Evolutionary conservation across 306 rosid species (phyloP).

Genomic region (Begonia loranthoides): DNA sequence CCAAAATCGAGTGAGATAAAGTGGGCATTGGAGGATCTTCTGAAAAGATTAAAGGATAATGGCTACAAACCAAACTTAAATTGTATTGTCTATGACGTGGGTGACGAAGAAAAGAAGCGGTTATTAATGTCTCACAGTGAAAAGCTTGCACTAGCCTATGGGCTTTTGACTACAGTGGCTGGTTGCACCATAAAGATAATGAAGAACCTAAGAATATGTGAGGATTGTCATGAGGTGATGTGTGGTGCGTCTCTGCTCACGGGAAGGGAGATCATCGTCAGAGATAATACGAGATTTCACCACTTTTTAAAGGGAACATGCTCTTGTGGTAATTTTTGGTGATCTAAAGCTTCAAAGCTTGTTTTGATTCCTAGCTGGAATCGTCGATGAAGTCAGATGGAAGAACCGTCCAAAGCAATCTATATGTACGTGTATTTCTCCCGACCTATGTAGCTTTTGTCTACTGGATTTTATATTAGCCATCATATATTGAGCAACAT

Average conservation of each 20-base stretch:
- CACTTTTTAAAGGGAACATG: slow-evolving; percentile 58
- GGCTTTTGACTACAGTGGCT: slow-evolving; percentile 31
- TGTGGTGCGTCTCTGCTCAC: slow-evolving; percentile 44
- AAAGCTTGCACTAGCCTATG: slow-evolving; percentile 65
- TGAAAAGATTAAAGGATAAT: slow-evolving; percentile 30
- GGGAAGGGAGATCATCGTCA: slow-evolving; percentile 57
- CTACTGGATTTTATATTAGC: too few relatives aligned
- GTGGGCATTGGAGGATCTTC: slow-evolving; percentile 42
- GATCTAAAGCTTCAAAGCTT: slow-evolving; percentile 3
- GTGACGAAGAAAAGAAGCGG: slow-evolving; percentile 35
- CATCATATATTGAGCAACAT: too few relatives aligned
- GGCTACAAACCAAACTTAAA: slow-evolving; percentile 51
- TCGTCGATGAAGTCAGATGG: too few relatives aligned
- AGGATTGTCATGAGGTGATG: slow-evolving; percentile 70
- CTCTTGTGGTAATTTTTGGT: slow-evolving; percentile 75
- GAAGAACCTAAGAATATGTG: slow-evolving; percentile 82
- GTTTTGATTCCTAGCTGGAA: too few relatives aligned
- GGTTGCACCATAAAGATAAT: slow-evolving; percentile 52
- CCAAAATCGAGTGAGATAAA: slow-evolving; percentile 37
- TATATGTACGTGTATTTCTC: too few relatives aligned
- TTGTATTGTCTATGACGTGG: slow-evolving; percentile 42
- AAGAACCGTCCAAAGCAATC: too few relatives aligned
- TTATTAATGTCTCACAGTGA: slow-evolving; percentile 62
- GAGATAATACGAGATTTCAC: slow-evolving; percentile 72
- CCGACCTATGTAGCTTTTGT: too few relatives aligned